A percentile compares a stretch with the other conserved stretches of the same genome.
phyloP scores from a whole-genome alignment of 2,329 filamentous ascomycete genomes.

The Paramyrothecium roridum region DNA sequence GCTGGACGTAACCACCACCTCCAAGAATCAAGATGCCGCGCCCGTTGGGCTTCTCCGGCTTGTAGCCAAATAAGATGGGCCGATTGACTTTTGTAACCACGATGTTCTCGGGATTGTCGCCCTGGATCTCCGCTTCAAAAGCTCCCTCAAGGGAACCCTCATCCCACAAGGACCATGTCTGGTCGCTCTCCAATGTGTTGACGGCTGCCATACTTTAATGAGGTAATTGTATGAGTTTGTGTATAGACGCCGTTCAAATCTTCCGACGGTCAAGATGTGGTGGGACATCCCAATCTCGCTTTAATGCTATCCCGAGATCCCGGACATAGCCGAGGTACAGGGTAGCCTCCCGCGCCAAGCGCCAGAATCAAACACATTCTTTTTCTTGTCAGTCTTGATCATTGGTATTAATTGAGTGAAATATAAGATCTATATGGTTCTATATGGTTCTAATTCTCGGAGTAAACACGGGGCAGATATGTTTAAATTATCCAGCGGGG shows the following conservation, averaged over 20 bases:
- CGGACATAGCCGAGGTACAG: too few species aligned
- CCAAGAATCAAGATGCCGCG: conserved; percentile 13
- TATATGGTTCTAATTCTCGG: too few species aligned
- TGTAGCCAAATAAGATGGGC: conserved; percentile 15
- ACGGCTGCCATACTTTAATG: not conserved
- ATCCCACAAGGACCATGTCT: conserved; percentile 12
- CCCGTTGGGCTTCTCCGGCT: conserved; percentile 10
- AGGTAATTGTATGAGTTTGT: not conserved
- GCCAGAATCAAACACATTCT: too few species aligned
- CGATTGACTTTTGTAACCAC: conserved; percentile 12
- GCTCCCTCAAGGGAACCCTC: conserved; percentile 7
- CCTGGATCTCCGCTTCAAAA: conserved; percentile 9
- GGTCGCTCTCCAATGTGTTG: conserved; percentile 3
- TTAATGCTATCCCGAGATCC: not conserved
- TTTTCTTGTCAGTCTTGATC: too few species aligned
- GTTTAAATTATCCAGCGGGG: too few species aligned
- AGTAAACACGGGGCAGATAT: too few species aligned
- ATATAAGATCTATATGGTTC: too few species aligned
- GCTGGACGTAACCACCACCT: conserved; percentile 15
- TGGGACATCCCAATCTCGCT: not conserved
- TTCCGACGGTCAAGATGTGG: not conserved
- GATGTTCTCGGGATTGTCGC: conserved; percentile 6
- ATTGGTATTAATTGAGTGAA: too few species aligned
- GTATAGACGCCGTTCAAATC: not conserved
- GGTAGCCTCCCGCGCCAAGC: too few species aligned